phyloP scores from a whole-genome alignment of 2,329 filamentous ascomycete species.

The Alternaria sp. region DNA sequence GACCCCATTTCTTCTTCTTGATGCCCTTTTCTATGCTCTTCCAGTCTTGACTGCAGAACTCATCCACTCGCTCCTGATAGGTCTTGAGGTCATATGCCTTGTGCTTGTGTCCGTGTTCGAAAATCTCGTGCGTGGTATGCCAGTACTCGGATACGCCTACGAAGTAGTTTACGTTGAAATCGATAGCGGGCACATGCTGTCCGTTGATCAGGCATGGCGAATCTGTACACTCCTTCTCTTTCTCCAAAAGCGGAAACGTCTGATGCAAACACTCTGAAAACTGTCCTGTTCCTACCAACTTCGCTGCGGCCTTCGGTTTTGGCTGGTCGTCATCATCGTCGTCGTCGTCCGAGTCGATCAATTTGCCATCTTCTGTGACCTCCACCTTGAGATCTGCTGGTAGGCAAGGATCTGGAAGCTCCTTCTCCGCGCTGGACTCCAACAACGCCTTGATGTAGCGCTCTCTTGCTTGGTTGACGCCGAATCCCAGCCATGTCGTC shows the following conservation, averaged over 20 bases:
- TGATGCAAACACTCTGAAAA: constrained; percentile 84
- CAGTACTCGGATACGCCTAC: constrained; percentile 98
- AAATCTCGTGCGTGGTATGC: constrained; percentile 97
- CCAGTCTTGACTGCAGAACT: constrained; percentile 89
- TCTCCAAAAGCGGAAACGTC: constrained; percentile 86
- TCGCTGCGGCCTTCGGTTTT: constrained; percentile 42
- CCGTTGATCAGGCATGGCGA: constrained; percentile 89
- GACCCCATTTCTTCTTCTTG: constrained; percentile 70
- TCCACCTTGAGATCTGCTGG: constrained; percentile 78
- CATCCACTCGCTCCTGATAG: constrained; percentile 82
- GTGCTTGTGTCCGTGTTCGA: constrained; percentile 75
- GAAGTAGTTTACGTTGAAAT: constrained; percentile 97
- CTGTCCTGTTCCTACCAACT: constrained; percentile 80
- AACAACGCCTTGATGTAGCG: constrained; percentile 82
- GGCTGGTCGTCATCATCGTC: constrained; percentile 41
- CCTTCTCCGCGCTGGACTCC: constrained; percentile 67
- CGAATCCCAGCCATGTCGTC: constrained; percentile 95
- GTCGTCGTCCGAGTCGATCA: constrained; percentile 53
- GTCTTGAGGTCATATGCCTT: constrained; percentile 88
- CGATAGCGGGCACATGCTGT: constrained; percentile 90
- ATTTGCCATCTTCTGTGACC: constrained; percentile 73
- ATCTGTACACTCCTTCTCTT: constrained; percentile 83
- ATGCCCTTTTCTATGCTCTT: constrained; percentile 72
- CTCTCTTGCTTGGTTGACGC: constrained; percentile 89
- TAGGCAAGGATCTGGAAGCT: constrained; percentile 89